Percentiles rank a stretch among this genome's conserved stretches.
Conservation (phyloP, 768 basidiomycete species). For the Tricholoma sp. region DNA sequence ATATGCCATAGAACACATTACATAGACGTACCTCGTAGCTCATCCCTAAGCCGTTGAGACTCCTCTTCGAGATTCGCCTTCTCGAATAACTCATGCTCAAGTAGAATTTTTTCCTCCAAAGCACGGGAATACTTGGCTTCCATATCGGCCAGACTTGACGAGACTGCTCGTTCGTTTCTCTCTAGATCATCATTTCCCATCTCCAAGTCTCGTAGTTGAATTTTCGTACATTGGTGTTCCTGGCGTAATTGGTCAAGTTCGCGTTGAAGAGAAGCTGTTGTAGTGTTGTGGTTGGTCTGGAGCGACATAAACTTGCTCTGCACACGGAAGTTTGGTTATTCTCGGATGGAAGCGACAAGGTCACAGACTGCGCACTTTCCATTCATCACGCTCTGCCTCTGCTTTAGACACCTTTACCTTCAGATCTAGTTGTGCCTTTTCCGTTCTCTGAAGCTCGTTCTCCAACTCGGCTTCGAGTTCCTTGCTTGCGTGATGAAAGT, state of each 20-base stretch:
- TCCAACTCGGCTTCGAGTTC: constrained; percentile 93
- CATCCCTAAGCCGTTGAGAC: constrained; percentile 85
- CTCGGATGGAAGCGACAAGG: not conserved
- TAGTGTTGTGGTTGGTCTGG: constrained; percentile 87
- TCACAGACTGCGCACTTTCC: constrained; percentile 66
- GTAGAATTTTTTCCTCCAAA: constrained; percentile 93
- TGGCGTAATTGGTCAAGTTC: constrained; percentile 82
- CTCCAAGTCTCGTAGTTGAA: constrained; percentile 83
- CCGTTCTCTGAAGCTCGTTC: constrained; percentile 82
- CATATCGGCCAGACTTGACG: constrained; percentile 76
- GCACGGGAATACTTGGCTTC: constrained; percentile 87
- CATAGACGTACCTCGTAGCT: constrained; percentile 71
- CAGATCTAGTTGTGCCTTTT: constrained; percentile 79
- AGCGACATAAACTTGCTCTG: constrained; percentile 83
- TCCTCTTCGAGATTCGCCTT: constrained; percentile 91
- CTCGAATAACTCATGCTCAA: constrained; percentile 92
- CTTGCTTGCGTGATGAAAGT: constrained; percentile 83
- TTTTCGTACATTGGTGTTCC: constrained; percentile 64
- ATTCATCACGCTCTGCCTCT: constrained; percentile 79
- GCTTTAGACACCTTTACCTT: constrained; percentile 65
- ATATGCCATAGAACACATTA: not conserved
- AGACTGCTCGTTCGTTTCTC: constrained; percentile 85
- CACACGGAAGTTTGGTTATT: constrained; percentile 7
- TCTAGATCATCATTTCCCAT: constrained; percentile 99
- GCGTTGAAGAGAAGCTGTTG: constrained; percentile 85